Percentiles rank a stretch among this genome's conserved stretches.
These are phyloP conservation scores for Sphagnum fallax DNA, from an alignment of 228 moss, liverwort and hornwort species.

Conservation along the genomic window DNA sequence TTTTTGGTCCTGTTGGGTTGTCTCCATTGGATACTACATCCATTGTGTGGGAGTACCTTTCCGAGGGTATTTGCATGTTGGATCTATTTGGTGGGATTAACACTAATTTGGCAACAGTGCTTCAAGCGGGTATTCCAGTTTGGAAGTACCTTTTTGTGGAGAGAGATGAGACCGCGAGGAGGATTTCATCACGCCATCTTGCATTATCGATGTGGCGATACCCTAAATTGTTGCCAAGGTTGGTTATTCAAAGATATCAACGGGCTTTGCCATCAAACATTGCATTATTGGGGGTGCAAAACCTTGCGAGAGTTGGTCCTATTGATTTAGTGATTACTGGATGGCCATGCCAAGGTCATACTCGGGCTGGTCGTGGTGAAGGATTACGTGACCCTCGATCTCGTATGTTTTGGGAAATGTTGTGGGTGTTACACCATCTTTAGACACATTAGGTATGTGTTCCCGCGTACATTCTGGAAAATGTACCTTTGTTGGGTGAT, in stretches of 20 bases:
- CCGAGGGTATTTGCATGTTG: not conserved
- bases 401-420: too few species aligned
- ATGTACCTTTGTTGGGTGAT: not conserved
- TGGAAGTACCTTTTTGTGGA: not conserved
- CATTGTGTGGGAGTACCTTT: not conserved
- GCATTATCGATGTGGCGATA: not conserved
- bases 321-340: conserved; percentile 4
- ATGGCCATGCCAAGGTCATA: not conserved
- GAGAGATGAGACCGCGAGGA: not conserved
- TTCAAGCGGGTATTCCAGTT: not conserved
- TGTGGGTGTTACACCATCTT: not conserved
- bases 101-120: not conserved
- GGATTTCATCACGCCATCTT: not conserved
- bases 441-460: not conserved
- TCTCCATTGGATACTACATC: conserved; percentile 3
- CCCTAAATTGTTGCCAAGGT: not conserved
- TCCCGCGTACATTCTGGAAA: not conserved
- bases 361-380: too few species aligned
- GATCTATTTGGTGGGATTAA: conserved; percentile 9
- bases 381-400: too few species aligned
- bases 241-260: not conserved
- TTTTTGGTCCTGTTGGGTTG: too few species aligned
- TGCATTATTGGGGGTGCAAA: not conserved
- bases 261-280: not conserved
- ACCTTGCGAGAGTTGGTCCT: not conserved